Percentiles rank a stretch among this genome's conserved stretches.
phyloP scores from a whole-genome alignment of 208 protist genomes.

The Wallacemonas sp. region DNA sequence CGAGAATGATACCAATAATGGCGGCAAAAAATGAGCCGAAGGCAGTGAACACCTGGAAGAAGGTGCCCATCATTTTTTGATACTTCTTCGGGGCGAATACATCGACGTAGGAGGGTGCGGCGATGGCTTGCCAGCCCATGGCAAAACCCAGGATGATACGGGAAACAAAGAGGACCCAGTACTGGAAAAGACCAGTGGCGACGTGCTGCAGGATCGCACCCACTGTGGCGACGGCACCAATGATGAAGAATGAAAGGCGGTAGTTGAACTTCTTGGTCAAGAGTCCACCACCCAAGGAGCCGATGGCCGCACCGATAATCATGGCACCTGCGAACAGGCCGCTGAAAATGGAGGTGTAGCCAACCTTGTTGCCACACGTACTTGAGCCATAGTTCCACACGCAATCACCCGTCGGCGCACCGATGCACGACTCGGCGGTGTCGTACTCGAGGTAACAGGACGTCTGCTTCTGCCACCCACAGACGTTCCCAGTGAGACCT shows the following conservation, averaged over 20 bases:
- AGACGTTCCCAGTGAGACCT: constrained; percentile 16
- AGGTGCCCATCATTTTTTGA: constrained; percentile 33
- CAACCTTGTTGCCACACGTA: constrained; percentile 35
- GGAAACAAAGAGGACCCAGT: constrained; percentile 45
- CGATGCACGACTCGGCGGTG: constrained; percentile 20
- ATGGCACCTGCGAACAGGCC: constrained; percentile 59
- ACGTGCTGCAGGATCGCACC: constrained; percentile 38
- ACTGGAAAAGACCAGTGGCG: constrained; percentile 31
- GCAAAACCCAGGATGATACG: constrained; percentile 55
- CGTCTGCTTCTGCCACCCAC: constrained; percentile 29
- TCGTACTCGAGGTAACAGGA: constrained; percentile 36
- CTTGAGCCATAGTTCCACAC: constrained; percentile 33
- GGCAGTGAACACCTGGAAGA: constrained; percentile 52
- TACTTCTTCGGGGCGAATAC: constrained; percentile 33
- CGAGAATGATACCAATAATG: constrained; percentile 36
- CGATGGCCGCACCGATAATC: constrained; percentile 61
- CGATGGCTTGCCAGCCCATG: constrained; percentile 35
- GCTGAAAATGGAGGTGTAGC: constrained; percentile 42
- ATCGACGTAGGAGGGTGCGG: constrained; percentile 50
- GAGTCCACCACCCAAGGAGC: constrained; percentile 34
- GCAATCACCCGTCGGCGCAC: constrained; percentile 21
- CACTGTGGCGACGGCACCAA: constrained; percentile 34
- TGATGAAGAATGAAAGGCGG: constrained; percentile 41
- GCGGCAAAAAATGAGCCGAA: constrained; percentile 51
- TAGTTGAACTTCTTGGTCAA: constrained; percentile 38